Evolutionary conservation across 2,329 filamentous ascomycete genomes (phyloP), one percentile per base, ranked within the genome.

Genomic region (Aspergillus fructus): DNA sequence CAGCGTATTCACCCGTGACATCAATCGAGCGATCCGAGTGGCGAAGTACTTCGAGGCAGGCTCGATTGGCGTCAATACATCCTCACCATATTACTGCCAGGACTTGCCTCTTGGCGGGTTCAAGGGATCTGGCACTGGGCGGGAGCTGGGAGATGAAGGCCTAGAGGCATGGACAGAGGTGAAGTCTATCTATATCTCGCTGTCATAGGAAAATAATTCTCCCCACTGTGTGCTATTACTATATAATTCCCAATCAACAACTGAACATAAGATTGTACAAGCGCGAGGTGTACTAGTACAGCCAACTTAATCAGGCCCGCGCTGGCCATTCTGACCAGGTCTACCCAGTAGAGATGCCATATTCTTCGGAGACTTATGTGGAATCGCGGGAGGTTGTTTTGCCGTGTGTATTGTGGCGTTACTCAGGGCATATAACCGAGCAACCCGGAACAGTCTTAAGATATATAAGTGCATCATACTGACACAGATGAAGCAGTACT

Each of bases 1-100:
- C 4, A 30, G 45, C 8, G 57, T 62, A 3, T 62, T 58, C 39
- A 62, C 59, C 5, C 39, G 50, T 4, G 49, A 62, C 34, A 41
- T 62, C 27, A 41, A 51, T 12, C 50, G 59, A 5, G 57, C 59
- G 9, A 52, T 62, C 12, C 39, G 59, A 4, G 30, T 59, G 17
- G 48, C 57, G 9, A 56, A 55, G 37, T 19, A 43, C 3, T 30
- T 59, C 11, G 57, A 58, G 40, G 30, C 55, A 1, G 60, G 58
- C 15, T 33, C 52, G 3, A 57, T 62, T 3, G 53, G 23, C 3
- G 51, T 68, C 46, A 68, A 68, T 46, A 23, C 19, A 4, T 13
- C 21, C 3, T 23, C 19, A 5, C 42, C 21, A 17, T 24, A 45
- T 5, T 23, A 45, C 42, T 23, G 17, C 7, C 42, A 45, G 17